Evolutionary conservation across 805 yeast genomes (phyloP).

Genomic region (Saturnispora besseyi): DNA sequence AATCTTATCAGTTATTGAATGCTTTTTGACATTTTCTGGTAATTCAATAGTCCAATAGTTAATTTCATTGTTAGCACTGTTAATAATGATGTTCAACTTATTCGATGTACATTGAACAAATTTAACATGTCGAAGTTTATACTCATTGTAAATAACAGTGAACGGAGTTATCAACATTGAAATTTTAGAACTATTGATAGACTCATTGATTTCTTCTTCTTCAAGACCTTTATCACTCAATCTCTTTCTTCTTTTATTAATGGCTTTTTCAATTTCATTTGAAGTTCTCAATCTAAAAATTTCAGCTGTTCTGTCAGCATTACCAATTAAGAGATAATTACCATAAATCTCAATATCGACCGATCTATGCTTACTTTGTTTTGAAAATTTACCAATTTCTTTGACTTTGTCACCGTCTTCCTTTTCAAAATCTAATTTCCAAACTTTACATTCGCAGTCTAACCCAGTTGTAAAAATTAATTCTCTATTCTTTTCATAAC

Average conservation of each 20-base stretch:
- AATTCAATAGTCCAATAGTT: slow-evolving; percentile 54
- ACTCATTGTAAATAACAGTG: slow-evolving; percentile 52
- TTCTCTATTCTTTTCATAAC: slow-evolving; percentile 29
- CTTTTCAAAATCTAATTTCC: slow-evolving; percentile 56
- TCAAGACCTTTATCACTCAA: slow-evolving; percentile 59
- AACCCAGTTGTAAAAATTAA: slow-evolving; percentile 64
- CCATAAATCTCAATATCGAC: slow-evolving; percentile 37
- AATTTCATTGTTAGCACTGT: slow-evolving; percentile 65
- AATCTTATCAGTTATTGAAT: slow-evolving; percentile 32
- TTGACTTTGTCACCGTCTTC: slow-evolving; percentile 33
- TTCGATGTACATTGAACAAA: slow-evolving; percentile 49
- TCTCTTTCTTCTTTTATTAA: slow-evolving; percentile 69
- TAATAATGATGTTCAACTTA: slow-evolving; percentile 48
- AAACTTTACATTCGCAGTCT: slow-evolving; percentile 74
- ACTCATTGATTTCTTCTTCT: slow-evolving; percentile 49
- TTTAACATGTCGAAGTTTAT: slow-evolving; percentile 56
- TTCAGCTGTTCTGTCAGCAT: slow-evolving; percentile 75
- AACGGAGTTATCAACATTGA: slow-evolving; percentile 60
- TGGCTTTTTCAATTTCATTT: slow-evolving; percentile 72
- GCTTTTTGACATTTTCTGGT: slow-evolving; percentile 50
- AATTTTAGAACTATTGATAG: slow-evolving; percentile 38
- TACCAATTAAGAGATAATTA: slow-evolving; percentile 59
- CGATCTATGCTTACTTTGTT: slow-evolving; percentile 69
- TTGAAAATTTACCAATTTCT: slow-evolving; percentile 61
- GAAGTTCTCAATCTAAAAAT: slow-evolving; percentile 65